Percentiles rank a stretch among this genome's conserved stretches.
Evolutionary conservation across 495 filamentous ascomycete genomes (phyloP).

Genomic region (Aspergillus saccharolyticus): DNA sequence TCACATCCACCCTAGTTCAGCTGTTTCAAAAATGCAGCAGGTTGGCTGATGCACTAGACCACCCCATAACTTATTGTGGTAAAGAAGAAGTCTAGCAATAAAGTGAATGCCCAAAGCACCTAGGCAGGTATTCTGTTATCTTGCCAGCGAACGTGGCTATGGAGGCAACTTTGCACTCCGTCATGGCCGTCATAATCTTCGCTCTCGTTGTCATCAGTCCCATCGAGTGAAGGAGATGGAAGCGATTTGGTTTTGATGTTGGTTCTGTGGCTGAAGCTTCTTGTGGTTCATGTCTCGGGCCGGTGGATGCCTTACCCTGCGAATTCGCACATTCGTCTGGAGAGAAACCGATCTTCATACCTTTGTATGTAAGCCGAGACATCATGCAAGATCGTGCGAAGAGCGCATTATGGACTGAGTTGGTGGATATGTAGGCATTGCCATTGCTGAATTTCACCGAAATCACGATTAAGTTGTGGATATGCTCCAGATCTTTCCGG

Average conservation of each 20-base stretch:
- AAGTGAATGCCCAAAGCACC: not conserved
- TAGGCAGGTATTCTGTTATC: slow-evolving; percentile 17
- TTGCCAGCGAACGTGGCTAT: slow-evolving; percentile 14
- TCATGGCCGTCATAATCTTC: slow-evolving; percentile 9
- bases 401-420: slow-evolving; percentile 71
- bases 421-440: slow-evolving; percentile 64
- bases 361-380: slow-evolving; percentile 70
- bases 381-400: slow-evolving; percentile 76
- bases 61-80: not conserved
- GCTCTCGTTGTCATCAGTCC: slow-evolving; percentile 32
- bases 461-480: slow-evolving; percentile 71
- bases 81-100: not conserved
- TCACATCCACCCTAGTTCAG: not conserved
- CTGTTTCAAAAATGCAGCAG: not conserved
- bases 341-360: slow-evolving; percentile 65
- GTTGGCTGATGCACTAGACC: not conserved
- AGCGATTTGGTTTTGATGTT: slow-evolving; percentile 51
- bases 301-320: slow-evolving; percentile 33
- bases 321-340: slow-evolving; percentile 70
- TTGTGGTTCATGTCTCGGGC: slow-evolving; percentile 28
- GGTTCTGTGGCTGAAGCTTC: slow-evolving; percentile 32
- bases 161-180: slow-evolving; percentile 7
- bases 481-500: slow-evolving; percentile 74
- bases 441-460: slow-evolving; percentile 53
- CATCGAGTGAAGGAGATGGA: slow-evolving; percentile 58